Conservation (phyloP, 169 alveolate species). For the Eimeria falciformis region DNA sequence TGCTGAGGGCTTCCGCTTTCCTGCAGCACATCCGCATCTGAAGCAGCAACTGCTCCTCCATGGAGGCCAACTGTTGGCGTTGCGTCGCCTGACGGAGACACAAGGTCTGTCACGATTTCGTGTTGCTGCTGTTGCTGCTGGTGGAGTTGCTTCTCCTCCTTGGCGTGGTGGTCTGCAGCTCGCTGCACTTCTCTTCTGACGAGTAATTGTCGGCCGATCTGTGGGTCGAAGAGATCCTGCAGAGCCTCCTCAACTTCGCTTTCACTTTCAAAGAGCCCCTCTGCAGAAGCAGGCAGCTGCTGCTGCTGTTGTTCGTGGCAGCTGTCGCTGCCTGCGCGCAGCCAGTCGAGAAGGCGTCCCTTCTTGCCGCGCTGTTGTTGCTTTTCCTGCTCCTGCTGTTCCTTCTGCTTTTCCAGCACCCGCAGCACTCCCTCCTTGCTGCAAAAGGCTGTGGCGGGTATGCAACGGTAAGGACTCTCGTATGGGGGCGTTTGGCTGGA, state of each 20-base stretch:
- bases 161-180: background rate
- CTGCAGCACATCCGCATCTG: slow-evolving; percentile 38
- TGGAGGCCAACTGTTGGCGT: slow-evolving; percentile 40
- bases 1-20: slow-evolving; percentile 4
- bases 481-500: slow-evolving; percentile 61
- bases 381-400: slow-evolving; percentile 58
- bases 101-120: slow-evolving; percentile 19
- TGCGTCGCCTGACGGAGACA: slow-evolving; percentile 58
- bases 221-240: slow-evolving; percentile 65
- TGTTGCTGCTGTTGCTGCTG: slow-evolving; percentile 34
- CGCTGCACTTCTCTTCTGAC: slow-evolving; percentile 16
- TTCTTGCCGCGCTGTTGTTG: slow-evolving; percentile 62
- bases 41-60: slow-evolving; percentile 37
- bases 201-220: slow-evolving; percentile 57
- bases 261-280: slow-evolving; percentile 65
- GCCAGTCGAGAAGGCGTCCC: slow-evolving; percentile 54
- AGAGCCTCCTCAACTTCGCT: slow-evolving; percentile 53
- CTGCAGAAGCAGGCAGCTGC: slow-evolving; percentile 13
- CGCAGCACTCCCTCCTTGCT: slow-evolving; percentile 54
- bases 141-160: slow-evolving; percentile 36
- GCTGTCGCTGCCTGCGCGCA: slow-evolving; percentile 9
- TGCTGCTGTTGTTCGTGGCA: slow-evolving; percentile 20
- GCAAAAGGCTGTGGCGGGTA: slow-evolving; percentile 62
- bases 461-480: slow-evolving; percentile 57
- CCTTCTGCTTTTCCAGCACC: slow-evolving; percentile 65